Evolutionary conservation across 768 basidiomycete genomes (phyloP).

Genomic region (Amanita pseudoporphyria): DNA sequence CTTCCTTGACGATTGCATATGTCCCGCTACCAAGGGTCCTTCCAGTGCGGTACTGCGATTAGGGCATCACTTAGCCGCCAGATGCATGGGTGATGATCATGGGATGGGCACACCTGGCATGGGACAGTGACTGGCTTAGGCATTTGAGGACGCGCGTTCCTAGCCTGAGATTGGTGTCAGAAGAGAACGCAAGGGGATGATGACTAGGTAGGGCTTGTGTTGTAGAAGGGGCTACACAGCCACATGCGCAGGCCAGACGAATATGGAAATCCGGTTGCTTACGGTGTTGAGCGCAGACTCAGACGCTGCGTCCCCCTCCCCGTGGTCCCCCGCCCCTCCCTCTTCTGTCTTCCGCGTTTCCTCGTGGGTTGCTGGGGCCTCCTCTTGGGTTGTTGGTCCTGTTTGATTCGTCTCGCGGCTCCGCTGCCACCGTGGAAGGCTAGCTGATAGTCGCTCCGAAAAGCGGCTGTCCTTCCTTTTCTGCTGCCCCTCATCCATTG

Average conservation of each 20-base stretch:
- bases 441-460: neutral
- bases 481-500: neutral
- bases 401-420: neutral
- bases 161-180: neutral
- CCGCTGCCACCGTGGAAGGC: neutral
- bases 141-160: neutral
- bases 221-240: slow-evolving; percentile 3
- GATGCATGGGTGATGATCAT: slow-evolving; percentile 7
- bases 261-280: neutral
- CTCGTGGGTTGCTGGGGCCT: too few species aligned
- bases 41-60: slow-evolving; percentile 70
- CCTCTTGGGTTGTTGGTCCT: neutral
- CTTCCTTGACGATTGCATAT: slow-evolving; percentile 93
- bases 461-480: neutral
- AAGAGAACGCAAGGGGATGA: neutral
- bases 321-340: neutral
- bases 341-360: neutral
- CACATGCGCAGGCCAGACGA: slow-evolving; percentile 2
- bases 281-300: neutral
- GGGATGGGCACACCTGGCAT: slow-evolving; percentile 28
- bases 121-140: slow-evolving; percentile 29
- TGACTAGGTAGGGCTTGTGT: neutral
- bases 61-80: neutral
- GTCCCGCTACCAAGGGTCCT: slow-evolving; percentile 87
- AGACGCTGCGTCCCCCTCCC: neutral